These are phyloP conservation scores for Aspergillus vadensis DNA, from an alignment of 2,329 filamentous ascomycete genomes.

Conservation along the genomic window DNA sequence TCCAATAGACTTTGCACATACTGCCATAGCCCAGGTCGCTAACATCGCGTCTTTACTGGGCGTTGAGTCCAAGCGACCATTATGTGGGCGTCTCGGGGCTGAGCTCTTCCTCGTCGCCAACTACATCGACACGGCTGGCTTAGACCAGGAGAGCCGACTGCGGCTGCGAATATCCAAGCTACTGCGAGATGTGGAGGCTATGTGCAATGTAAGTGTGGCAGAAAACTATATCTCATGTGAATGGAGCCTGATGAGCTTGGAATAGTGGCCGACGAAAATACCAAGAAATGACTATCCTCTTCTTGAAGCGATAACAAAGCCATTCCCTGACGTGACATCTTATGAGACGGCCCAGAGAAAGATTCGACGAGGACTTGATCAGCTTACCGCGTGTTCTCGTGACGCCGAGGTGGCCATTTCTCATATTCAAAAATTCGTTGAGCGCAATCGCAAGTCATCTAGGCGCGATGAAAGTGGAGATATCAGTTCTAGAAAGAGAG, in stretches of 20 bases:
- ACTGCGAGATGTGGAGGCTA: neutral
- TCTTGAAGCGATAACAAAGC: neutral
- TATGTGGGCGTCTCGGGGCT: neutral
- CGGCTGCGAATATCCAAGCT: neutral
- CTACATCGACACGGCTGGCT: neutral
- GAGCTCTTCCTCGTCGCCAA: neutral
- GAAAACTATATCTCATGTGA: neutral
- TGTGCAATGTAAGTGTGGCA: neutral
- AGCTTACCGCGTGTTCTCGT: neutral
- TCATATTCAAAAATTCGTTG: neutral
- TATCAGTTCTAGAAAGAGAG: neutral
- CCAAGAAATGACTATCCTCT: neutral
- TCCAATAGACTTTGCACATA: conserved; percentile 3
- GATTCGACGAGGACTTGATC: neutral
- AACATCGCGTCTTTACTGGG: conserved; percentile 3
- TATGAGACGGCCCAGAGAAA: neutral
- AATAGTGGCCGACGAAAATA: neutral
- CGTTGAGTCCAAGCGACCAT: neutral
- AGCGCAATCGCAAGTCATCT: neutral
- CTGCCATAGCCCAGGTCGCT: neutral
- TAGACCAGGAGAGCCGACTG: neutral
- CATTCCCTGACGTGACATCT: neutral
- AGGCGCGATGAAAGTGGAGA: neutral
- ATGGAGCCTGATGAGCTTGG: neutral
- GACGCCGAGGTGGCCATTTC: neutral